Percentiles rank a stretch among this genome's conserved stretches.
Evolutionary conservation across 176 grass and related monocot genomes (phyloP).

Genomic region (Leersia perrieri): DNA sequence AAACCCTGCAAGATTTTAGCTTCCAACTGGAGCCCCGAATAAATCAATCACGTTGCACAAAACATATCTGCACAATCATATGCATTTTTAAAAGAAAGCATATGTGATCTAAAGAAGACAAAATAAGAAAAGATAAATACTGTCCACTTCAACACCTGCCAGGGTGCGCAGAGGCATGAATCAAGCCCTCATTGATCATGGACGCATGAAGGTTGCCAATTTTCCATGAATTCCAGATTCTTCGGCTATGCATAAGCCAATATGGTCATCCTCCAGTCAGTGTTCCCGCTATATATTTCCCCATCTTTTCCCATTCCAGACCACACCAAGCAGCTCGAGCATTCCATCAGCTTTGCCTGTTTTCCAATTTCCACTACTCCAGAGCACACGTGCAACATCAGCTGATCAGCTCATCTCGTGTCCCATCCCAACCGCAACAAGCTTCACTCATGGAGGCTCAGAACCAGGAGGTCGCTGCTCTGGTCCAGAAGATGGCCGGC

Average conservation of each 20-base stretch:
- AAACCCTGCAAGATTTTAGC: neutral
- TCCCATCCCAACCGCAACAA: neutral
- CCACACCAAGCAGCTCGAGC: neutral
- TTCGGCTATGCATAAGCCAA: neutral
- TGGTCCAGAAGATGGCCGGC: constrained; percentile 53
- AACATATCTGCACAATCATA: neutral
- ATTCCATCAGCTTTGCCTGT: neutral
- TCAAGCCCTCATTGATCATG: neutral
- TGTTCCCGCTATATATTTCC: neutral
- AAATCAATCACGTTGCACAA: neutral
- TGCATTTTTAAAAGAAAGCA: neutral
- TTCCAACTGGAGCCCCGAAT: neutral
- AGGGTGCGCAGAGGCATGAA: constrained; percentile 14
- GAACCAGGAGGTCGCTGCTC: constrained; percentile 36
- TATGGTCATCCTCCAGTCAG: neutral
- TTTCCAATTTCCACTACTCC: neutral
- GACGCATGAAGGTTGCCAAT: constrained; percentile 15
- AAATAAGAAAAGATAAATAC: neutral
- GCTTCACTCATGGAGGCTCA: constrained; percentile 34
- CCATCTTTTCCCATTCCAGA: neutral
- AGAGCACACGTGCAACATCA: neutral
- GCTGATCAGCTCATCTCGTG: neutral
- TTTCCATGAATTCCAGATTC: neutral
- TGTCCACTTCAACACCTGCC: neutral
- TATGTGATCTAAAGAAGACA: neutral